Evolutionary conservation across 78 protist genomes (phyloP).

Genomic region (Corallochytrium limacisporum): DNA sequence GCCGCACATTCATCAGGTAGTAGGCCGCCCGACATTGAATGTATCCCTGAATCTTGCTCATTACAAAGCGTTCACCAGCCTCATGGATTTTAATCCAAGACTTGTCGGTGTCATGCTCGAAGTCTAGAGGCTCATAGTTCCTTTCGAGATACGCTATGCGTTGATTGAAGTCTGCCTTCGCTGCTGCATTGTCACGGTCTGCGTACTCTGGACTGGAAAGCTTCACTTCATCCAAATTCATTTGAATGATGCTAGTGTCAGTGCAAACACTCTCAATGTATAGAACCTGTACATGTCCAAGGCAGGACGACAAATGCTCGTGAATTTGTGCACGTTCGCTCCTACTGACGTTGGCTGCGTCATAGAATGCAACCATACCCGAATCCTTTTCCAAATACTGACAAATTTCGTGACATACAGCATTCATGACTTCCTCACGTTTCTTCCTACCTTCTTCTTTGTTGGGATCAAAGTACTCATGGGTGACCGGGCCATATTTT

Average conservation of each 20-base stretch:
- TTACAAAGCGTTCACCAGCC: not conserved
- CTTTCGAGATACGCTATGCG: not conserved
- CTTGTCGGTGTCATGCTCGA: not conserved
- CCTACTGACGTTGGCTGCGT: too few species aligned
- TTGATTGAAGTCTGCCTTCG: slow-evolving; percentile 41
- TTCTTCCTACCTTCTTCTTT: not conserved
- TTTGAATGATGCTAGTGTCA: slow-evolving; percentile 29
- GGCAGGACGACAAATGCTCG: too few species aligned
- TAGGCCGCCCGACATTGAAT: slow-evolving; percentile 48
- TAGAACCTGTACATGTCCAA: too few species aligned
- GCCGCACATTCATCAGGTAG: slow-evolving; percentile 61
- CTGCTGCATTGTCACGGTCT: slow-evolving; percentile 27
- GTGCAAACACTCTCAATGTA: slow-evolving; percentile 31
- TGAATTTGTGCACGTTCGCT: not conserved
- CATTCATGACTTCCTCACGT: not conserved
- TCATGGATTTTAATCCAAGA: not conserved
- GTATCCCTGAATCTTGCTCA: slow-evolving; percentile 32
- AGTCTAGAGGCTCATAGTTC: not conserved
- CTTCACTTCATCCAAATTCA: slow-evolving; percentile 45
- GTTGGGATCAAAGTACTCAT: not conserved
- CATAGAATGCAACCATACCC: not conserved
- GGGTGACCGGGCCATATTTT: not conserved
- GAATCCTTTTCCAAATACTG: not conserved
- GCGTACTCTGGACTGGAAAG: slow-evolving; percentile 43
- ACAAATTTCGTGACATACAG: not conserved